Conservation (phyloP, 1,284 basidiomycete species). For the Trichosporon coremiiforme region DNA sequence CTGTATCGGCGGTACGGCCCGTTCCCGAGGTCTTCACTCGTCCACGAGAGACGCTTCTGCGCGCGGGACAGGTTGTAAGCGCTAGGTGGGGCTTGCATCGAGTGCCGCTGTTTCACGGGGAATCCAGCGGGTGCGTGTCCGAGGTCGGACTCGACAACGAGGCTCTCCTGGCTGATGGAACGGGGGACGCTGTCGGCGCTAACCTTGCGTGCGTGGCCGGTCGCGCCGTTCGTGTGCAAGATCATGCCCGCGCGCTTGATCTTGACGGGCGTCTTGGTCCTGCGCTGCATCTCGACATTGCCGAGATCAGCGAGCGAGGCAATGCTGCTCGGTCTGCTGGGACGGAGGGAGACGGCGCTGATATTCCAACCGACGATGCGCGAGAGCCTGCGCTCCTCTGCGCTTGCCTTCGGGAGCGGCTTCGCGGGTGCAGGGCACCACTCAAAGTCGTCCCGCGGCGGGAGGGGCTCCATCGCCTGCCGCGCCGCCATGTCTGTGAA, state of each 20-base stretch:
- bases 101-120: neutral
- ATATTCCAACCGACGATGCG: neutral
- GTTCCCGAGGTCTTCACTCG: conserved; percentile 31
- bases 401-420: neutral
- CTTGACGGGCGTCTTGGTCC: conserved; percentile 8
- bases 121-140: neutral
- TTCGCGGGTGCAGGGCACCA: conserved; percentile 28
- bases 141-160: neutral
- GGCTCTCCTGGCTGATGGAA: conserved; percentile 4
- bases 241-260: conserved; percentile 6
- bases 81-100: conserved; percentile 1
- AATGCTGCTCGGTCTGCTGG: conserved; percentile 17
- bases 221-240: neutral
- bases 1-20: conserved; percentile 15
- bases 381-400: neutral
- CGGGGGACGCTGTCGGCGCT: neutral
- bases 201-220: conserved; percentile 1
- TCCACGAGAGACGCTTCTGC: conserved; percentile 44
- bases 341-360: neutral
- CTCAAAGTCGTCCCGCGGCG: conserved; percentile 49
- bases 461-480: conserved; percentile 50
- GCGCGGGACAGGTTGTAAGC: conserved; percentile 30
- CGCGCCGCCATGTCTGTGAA: conserved; percentile 54
- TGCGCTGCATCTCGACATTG: neutral
- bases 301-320: conserved; percentile 17